Evolutionary conservation across 345 rosid genomes (phyloP).

Genomic region (Eutrema heterophyllum): DNA sequence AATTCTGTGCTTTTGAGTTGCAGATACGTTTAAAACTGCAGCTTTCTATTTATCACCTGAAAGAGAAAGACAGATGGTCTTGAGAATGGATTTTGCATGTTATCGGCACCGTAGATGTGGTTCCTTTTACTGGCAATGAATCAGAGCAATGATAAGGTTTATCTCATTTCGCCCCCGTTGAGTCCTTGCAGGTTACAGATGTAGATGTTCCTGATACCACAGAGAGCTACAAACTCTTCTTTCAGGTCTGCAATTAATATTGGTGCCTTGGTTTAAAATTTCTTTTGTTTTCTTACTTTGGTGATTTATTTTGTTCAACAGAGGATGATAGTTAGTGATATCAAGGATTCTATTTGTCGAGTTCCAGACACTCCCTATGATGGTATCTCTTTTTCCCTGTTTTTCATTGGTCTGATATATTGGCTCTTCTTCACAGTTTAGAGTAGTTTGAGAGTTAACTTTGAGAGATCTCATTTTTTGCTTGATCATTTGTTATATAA

Average conservation of each 20-base stretch:
- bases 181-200: slow-evolving; percentile 54
- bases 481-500: neutral
- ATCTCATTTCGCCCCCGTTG: neutral
- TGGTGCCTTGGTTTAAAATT: neutral
- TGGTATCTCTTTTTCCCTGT: slow-evolving; percentile 37
- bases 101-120: neutral
- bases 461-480: neutral
- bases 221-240: slow-evolving; percentile 82
- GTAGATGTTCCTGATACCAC: slow-evolving; percentile 70
- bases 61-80: neutral
- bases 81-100: neutral
- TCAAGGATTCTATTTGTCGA: slow-evolving; percentile 88
- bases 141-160: neutral
- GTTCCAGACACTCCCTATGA: slow-evolving; percentile 95
- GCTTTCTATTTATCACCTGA: neutral
- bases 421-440: neutral
- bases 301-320: slow-evolving; percentile 32
- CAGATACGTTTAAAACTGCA: neutral
- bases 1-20: neutral
- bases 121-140: neutral
- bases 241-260: slow-evolving; percentile 51
- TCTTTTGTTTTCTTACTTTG: neutral
- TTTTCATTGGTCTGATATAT: neutral
- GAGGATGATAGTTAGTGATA: slow-evolving; percentile 87
- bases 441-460: neutral